Evolutionary conservation across 2,329 filamentous ascomycete species (phyloP), one percentile per base, ranked within the genome.

Genomic region (Diplodia sapinea): DNA sequence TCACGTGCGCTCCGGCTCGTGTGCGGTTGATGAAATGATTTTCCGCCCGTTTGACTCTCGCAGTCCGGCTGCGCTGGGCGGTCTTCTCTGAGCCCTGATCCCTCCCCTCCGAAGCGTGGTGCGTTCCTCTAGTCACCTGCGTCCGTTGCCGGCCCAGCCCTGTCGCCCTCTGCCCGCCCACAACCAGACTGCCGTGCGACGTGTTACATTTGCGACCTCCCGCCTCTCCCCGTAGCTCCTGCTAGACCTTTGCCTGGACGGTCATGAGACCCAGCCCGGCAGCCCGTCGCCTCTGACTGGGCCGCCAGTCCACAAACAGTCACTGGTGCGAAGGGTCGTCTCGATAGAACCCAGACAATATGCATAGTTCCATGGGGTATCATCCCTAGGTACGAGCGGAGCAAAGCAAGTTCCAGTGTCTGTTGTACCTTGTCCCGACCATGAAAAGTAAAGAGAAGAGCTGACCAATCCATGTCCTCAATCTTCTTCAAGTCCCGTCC

Each of bases 361-460:
- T 67, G 50, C 56, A 51, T 56, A 49, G 63, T 55, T 67, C 50
- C 57, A 63, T 67, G 38, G 49, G 26, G 66, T 63, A 67, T 67
- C 57, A 67, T 67, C 65, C 64, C 59, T 57, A 57, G 64, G 64
- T 57, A 57, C 64, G 65, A 20, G 55, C 54, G 61, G 26, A 67
- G 66, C 63, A 55, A 56, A 63, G 66, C 66, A 64, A 59, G 56
- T 67, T 67, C 49, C 62, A 23, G 51, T 66, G 55, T 67, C 65
- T 59, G 62, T 54, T 47, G 62, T 54, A 54, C 62, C 62, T 64
- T 38, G 51, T 33, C 54, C 50, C 51, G 49, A 43, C 59, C 62
- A 43, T 65, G 54, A 51, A 43, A 65, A 65, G 62, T 36, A 54
- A 54, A 65, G 54, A 54, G 62, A 36, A 65, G 38, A 59, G 54